These are phyloP conservation scores for Fusarium lateritium DNA, from an alignment of 2,329 filamentous ascomycete species.

Conservation along the genomic window DNA sequence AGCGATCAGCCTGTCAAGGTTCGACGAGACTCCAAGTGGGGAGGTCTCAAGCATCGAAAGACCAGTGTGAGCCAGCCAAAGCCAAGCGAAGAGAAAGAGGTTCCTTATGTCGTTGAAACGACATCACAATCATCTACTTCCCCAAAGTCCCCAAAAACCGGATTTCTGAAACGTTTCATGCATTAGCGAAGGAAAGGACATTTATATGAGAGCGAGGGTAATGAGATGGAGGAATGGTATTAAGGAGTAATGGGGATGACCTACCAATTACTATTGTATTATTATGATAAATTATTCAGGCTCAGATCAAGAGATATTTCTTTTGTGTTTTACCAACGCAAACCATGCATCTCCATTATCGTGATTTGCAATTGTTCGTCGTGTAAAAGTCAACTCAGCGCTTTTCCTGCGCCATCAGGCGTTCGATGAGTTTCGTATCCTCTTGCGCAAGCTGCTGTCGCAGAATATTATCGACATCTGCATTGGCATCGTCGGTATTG, in stretches of 20 bases:
- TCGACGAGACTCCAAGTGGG: slow-evolving; percentile 65
- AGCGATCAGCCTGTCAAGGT: slow-evolving; percentile 61
- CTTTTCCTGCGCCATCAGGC: slow-evolving; percentile 63
- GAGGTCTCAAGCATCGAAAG: slow-evolving; percentile 59
- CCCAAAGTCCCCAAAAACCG: slow-evolving; percentile 54
- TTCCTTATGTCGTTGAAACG: slow-evolving; percentile 12
- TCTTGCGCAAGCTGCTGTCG: slow-evolving; percentile 62
- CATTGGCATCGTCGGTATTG: slow-evolving; percentile 49
- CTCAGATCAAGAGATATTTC: slow-evolving; percentile 17
- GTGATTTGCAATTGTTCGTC: slow-evolving; percentile 1
- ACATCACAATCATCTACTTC: slow-evolving; percentile 26
- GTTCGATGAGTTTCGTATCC: slow-evolving; percentile 65
- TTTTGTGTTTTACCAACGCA: slow-evolving; percentile 2
- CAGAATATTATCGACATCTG: slow-evolving; percentile 56
- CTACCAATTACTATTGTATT: slow-evolving; percentile 34
- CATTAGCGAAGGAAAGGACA: slow-evolving; percentile 50
- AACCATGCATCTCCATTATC: not conserved
- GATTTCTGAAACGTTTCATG: slow-evolving; percentile 63
- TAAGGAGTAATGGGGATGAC: slow-evolving; percentile 25
- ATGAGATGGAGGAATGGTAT: slow-evolving; percentile 9
- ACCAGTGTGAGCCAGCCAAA: slow-evolving; percentile 53
- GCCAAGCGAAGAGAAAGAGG: slow-evolving; percentile 43
- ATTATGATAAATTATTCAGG: slow-evolving; percentile 36
- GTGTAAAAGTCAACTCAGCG: slow-evolving; percentile 38
- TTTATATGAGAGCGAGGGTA: not conserved